Percentiles rank a stretch among this genome's conserved stretches.
Conservation (phyloP, 2,329 filamentous ascomycete genomes). For the Aspergillus intermedius region DNA sequence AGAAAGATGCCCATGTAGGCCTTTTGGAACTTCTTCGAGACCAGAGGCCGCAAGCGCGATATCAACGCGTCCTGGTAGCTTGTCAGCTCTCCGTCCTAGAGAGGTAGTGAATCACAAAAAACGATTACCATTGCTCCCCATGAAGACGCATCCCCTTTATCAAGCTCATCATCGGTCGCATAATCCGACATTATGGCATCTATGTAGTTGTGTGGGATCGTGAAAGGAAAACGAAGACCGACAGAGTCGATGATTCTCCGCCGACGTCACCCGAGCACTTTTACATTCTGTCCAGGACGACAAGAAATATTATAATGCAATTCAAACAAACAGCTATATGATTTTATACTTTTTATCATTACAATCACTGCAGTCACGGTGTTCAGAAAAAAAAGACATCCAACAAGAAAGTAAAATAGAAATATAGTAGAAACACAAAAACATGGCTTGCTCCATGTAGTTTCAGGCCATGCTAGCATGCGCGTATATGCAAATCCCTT, state of each 20-base stretch:
- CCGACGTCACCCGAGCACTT: slow-evolving; percentile 1
- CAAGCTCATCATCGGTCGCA: slow-evolving; percentile 5
- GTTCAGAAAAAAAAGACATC: slow-evolving; percentile 18
- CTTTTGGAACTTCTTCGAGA: slow-evolving; percentile 57
- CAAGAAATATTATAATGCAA: slow-evolving; percentile 13
- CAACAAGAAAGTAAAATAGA: slow-evolving; percentile 13
- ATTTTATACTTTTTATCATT: slow-evolving; percentile 35
- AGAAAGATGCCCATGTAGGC: slow-evolving; percentile 58
- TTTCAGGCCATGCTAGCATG: slow-evolving; percentile 17
- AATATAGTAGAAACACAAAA: slow-evolving; percentile 15
- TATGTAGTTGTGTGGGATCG: neutral
- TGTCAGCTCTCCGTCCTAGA: slow-evolving; percentile 18
- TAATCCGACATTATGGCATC: slow-evolving; percentile 11
- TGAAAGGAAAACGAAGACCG: neutral
- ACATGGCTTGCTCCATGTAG: slow-evolving; percentile 12
- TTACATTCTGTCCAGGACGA: neutral
- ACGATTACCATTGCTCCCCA: slow-evolving; percentile 12
- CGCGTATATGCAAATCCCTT: slow-evolving; percentile 20
- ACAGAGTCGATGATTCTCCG: neutral
- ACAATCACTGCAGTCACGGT: slow-evolving; percentile 21
- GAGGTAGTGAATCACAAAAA: neutral
- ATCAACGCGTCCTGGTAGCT: slow-evolving; percentile 46
- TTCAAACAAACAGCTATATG: slow-evolving; percentile 12
- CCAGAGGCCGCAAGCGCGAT: slow-evolving; percentile 48
- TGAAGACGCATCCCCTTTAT: slow-evolving; percentile 5